These are phyloP conservation scores for Pseudonitzschia multiseries DNA, from an alignment of 108 stramenopile genomes.

Conservation along the genomic window DNA sequence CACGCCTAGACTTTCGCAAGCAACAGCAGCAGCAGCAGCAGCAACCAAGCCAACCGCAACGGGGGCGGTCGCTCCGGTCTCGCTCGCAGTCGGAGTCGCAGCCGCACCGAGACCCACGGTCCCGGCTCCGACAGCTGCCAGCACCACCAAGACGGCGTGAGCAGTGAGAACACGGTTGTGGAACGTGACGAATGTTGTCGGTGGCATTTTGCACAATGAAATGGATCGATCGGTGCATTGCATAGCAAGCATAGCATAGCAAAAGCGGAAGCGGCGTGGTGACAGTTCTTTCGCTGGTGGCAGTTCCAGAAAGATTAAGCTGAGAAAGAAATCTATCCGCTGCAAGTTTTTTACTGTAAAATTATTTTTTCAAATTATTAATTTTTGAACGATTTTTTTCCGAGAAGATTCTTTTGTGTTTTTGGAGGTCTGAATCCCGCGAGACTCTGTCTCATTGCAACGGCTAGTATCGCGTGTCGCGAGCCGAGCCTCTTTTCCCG, in stretches of 20 bases:
- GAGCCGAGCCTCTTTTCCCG: not conserved
- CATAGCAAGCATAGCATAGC: no score
- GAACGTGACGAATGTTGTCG: not conserved
- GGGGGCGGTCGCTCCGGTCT: not conserved
- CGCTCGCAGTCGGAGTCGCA: not conserved
- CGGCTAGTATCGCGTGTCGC: conserved; percentile 1
- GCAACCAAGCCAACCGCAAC: not conserved
- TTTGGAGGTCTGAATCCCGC: not conserved
- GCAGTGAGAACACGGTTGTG: not conserved
- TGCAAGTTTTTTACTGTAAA: no score
- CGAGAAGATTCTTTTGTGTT: not conserved
- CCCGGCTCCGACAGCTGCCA: not conserved
- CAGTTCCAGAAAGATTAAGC: no score
- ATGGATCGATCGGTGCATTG: no score
- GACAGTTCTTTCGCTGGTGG: no score
- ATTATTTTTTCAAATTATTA: no score
- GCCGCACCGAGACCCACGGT: not conserved
- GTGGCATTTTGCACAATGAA: not conserved
- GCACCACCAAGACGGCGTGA: not conserved
- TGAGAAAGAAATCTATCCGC: no score
- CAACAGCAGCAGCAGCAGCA: not conserved
- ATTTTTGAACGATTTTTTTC: no score
- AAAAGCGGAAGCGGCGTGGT: no score
- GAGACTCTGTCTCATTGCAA: not conserved
- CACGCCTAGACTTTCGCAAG: no score